These are phyloP conservation scores for Litsea cubeba DNA, from an alignment of 164 flowering plant species.

Conservation along the genomic window DNA sequence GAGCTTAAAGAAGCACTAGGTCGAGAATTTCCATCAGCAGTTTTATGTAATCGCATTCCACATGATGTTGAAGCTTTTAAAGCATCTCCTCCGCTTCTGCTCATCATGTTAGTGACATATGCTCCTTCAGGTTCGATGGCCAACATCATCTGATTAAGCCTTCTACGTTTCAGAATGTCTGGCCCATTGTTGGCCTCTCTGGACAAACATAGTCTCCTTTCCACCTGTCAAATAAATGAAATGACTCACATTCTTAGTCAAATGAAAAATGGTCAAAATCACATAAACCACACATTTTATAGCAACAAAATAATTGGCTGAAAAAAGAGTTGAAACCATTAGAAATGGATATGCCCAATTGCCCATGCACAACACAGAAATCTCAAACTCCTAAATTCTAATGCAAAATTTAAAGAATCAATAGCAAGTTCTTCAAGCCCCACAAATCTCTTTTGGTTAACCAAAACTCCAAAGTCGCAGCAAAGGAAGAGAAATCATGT, in stretches of 20 bases:
- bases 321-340: neutral
- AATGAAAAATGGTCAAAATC: neutral
- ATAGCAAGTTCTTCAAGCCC: neutral
- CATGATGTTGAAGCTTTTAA: constrained; percentile 60
- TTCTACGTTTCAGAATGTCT: constrained; percentile 66
- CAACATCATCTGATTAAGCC: constrained; percentile 53
- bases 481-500: neutral
- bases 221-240: constrained; percentile 50
- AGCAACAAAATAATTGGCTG: neutral
- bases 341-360: neutral
- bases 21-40: constrained; percentile 26
- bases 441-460: no score
- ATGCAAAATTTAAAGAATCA: neutral
- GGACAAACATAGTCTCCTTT: constrained; percentile 68
- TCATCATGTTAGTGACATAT: constrained; percentile 41
- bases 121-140: constrained; percentile 27
- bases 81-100: constrained; percentile 90
- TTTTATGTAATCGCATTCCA: constrained; percentile 48
- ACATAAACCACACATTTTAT: neutral
- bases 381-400: neutral
- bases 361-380: neutral
- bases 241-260: neutral
- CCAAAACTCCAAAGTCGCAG: neutral
- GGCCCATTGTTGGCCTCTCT: constrained; percentile 60
- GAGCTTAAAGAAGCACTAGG: constrained; percentile 27